Percentiles rank a stretch among this genome's conserved stretches.
Conservation (phyloP, 78 protist species). For the Emiliania huxleyi region DNA sequence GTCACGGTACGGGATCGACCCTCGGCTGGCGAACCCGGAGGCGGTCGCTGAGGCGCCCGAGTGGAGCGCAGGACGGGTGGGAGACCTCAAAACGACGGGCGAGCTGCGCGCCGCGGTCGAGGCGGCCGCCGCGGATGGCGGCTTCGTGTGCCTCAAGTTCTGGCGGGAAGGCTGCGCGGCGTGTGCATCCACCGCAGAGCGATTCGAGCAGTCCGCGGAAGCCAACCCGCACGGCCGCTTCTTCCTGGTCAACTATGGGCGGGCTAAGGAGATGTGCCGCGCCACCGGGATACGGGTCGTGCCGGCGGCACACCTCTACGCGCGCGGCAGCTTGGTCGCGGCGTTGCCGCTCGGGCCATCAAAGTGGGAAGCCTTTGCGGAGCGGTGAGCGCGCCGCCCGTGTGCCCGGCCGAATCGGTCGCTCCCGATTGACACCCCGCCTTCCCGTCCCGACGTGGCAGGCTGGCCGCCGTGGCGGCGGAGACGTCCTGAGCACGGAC, state of each 20-base stretch:
- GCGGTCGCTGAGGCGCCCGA: too few species aligned
- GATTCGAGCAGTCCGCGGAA: background rate
- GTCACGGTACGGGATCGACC: too few species aligned
- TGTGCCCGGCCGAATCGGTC: too few species aligned
- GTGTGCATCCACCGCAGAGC: background rate
- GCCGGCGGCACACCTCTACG: background rate
- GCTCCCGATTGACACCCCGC: too few species aligned
- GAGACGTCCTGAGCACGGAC: too few species aligned
- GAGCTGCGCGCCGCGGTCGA: background rate
- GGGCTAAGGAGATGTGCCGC: background rate
- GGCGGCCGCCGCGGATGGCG: background rate
- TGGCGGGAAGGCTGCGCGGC: background rate
- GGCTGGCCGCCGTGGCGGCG: too few species aligned
- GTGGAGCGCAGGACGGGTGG: too few species aligned
- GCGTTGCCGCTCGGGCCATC: background rate
- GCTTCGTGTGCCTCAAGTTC: background rate
- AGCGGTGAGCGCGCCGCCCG: too few species aligned
- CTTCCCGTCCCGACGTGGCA: too few species aligned
- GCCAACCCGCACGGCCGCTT: background rate
- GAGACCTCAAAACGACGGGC: too few species aligned
- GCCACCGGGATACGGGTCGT: background rate
- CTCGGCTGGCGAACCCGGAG: too few species aligned
- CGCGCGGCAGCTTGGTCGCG: background rate
- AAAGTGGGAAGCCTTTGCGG: too few species aligned
- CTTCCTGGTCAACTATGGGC: background rate